Evolutionary conservation across 495 filamentous ascomycete genomes (phyloP).

Genomic region (Neurospora cerealis): DNA sequence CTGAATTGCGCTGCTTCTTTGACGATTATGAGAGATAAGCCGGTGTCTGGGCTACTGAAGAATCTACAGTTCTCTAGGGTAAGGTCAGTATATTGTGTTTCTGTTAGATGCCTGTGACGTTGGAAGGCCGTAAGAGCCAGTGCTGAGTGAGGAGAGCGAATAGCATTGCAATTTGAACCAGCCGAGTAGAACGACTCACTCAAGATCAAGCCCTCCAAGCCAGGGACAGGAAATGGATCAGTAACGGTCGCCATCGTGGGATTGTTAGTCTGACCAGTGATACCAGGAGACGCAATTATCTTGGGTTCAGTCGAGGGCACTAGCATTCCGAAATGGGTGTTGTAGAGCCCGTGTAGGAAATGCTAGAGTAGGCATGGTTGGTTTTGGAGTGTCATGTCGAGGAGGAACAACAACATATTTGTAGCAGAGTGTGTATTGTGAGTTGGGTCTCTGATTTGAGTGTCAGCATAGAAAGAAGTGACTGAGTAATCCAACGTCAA

Average conservation of each 20-base stretch:
- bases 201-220: background rate
- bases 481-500: background rate
- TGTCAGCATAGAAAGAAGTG: background rate
- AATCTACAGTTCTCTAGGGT: slow-evolving; percentile 32
- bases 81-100: background rate
- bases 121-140: background rate
- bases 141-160: background rate
- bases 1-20: slow-evolving; percentile 25
- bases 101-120: background rate
- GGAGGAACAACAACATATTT: background rate
- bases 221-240: background rate
- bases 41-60: slow-evolving; percentile 16
- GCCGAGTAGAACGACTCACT: background rate
- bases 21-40: slow-evolving; percentile 22
- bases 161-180: background rate
- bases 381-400: background rate
- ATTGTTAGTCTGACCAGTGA: background rate
- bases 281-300: background rate
- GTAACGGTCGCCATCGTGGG: background rate
- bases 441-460: background rate
- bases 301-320: background rate
- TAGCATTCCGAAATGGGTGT: background rate
- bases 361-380: background rate
- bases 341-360: background rate
- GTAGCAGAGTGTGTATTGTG: background rate